Base-by-base conservation (phyloP, 352 stramenopile genomes). In the Discostella stelligera region DNA sequence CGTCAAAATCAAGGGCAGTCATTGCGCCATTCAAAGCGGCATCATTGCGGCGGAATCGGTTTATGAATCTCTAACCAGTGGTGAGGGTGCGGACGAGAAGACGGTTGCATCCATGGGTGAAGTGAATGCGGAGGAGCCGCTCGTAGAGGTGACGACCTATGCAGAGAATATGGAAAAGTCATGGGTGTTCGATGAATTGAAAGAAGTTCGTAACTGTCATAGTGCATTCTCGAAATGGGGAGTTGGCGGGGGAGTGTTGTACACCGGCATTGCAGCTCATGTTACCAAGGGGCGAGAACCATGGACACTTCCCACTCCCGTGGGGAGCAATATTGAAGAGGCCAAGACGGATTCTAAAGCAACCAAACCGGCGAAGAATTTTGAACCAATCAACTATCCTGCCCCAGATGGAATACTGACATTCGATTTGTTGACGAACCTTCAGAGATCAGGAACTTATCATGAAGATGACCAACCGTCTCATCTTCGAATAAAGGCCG, bases 1-100 rank as follows among this genome's bases (percentile, higher is more conserved):
- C 8, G 95, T 99, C 16, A 99, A 99, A 90, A 98, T 99, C 85
- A 99, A 99, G 82, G 97, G 97, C 52, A 96, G 95, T 39, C 97
- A 99, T 89, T 99, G 96, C 50, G 97, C 97, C 37, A 98, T 99
- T 84, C 98, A 99, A 91, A 98, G 91, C 55, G 97, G 96, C 52
- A 98, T 98, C 92, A 84, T 99, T 32, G 96, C 96, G 54, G 97
- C 96, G 6, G 97, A 99, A 84, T 93, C 96, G 30, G 87, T 96
- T 39, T 98, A 98, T 82, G 94, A 98, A 18, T 71, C 71, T n/a
- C 66, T 93, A 16, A 62, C 71, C 0, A 62, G 66, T 25, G 66
- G 52, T 62, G 78, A 77, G 18, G 52, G 55, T 11, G 69, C 70
- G 18, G 66, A 76, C 55, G 75, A 77, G 16, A 82, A 74, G 56